phyloP scores from a whole-genome alignment of 352 stramenopile species.

The Pythium monospermum region DNA sequence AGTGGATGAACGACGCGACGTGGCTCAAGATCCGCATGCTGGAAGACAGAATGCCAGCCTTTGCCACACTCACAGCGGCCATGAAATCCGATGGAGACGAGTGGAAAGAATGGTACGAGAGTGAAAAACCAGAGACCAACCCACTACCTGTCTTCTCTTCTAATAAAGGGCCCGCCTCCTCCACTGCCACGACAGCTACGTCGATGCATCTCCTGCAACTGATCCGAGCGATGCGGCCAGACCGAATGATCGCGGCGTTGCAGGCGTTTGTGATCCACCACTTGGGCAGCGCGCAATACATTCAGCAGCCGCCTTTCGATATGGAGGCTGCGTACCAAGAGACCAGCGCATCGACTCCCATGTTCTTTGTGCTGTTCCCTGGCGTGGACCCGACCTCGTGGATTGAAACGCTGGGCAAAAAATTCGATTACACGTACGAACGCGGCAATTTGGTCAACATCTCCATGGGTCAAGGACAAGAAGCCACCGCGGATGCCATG shows the following conservation, averaged over 20 bases:
- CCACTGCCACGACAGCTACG: constrained; percentile 13
- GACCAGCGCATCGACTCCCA: constrained; percentile 86
- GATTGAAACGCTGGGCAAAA: constrained; percentile 79
- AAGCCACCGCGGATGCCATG: constrained; percentile 60
- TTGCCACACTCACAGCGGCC: constrained; percentile 90
- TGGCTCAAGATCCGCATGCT: constrained; percentile 91
- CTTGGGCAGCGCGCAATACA: constrained; percentile 44
- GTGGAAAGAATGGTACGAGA: constrained; percentile 93
- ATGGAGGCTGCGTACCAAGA: constrained; percentile 85
- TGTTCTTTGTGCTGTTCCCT: constrained; percentile 91
- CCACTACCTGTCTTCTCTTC: constrained; percentile 90
- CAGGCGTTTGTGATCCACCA: constrained; percentile 53
- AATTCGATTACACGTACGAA: constrained; percentile 80
- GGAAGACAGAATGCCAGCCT: constrained; percentile 75
- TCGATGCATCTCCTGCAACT: constrained; percentile 72
- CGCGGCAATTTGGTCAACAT: constrained; percentile 74
- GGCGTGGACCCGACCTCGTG: constrained; percentile 85
- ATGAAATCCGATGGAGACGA: constrained; percentile 96
- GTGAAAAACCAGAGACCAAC: constrained; percentile 85
- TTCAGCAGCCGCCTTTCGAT: constrained; percentile 86
- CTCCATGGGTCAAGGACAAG: constrained; percentile 89
- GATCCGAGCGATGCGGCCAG: constrained; percentile 74
- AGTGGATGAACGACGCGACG: constrained; percentile 87
- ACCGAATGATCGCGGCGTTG: constrained; percentile 76
- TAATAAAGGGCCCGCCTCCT: constrained; percentile 52